Evolutionary conservation across 345 rosid species (phyloP).

Genomic region (Citrus glauca): DNA sequence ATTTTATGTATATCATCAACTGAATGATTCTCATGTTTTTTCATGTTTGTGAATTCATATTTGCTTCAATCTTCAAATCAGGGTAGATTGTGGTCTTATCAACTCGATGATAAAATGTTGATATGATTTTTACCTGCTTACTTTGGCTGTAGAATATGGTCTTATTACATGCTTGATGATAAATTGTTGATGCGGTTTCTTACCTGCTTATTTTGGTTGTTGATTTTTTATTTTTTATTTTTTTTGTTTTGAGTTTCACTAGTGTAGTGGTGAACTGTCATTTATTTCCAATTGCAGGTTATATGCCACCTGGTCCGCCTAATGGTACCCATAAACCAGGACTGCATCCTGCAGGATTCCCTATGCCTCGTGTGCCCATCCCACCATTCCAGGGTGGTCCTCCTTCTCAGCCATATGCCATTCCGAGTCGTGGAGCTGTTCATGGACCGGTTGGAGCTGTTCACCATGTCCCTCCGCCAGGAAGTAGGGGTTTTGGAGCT

Average conservation of each 20-base stretch:
- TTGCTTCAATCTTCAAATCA: not conserved
- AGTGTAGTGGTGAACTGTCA: not conserved
- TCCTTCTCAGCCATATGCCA: constrained; percentile 91
- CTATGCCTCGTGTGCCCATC: constrained; percentile 79
- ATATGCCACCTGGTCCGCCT: constrained; percentile 71
- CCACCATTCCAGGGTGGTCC: constrained; percentile 81
- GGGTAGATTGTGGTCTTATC: not conserved
- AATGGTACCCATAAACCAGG: constrained; percentile 92
- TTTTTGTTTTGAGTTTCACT: not conserved
- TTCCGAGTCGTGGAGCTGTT: constrained; percentile 85
- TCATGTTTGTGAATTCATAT: not conserved
- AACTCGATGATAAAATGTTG: not conserved
- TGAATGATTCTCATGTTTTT: not conserved
- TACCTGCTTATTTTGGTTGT: not conserved
- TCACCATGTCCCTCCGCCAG: constrained; percentile 84
- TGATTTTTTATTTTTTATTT: not conserved
- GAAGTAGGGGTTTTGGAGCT: constrained; percentile 81
- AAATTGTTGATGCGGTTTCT: not conserved
- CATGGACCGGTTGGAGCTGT: constrained; percentile 95
- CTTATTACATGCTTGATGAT: not conserved
- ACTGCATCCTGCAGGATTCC: constrained; percentile 81
- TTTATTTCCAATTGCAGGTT: constrained; percentile 43
- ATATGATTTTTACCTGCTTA: not conserved
- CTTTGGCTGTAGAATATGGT: not conserved
- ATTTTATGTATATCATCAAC: not conserved